These are phyloP conservation scores for Phytopythium chamaehyphon DNA, from an alignment of 352 stramenopile species.

Conservation along the genomic window DNA sequence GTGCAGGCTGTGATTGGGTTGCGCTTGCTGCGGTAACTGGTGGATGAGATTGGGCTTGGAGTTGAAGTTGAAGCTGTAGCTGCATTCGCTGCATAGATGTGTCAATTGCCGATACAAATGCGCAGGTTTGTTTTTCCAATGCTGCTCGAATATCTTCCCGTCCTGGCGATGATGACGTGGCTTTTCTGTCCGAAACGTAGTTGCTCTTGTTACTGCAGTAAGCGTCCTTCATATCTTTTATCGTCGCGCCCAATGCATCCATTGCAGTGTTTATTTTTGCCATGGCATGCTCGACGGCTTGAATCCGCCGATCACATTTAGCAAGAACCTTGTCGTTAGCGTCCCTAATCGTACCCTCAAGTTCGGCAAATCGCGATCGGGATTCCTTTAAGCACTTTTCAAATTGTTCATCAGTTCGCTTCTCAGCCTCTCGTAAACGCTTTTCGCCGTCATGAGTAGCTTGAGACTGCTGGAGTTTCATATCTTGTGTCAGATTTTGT, in stretches of 20 bases:
- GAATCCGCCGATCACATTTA: slow-evolving; percentile 17
- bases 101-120: slow-evolving; percentile 46
- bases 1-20: too few species aligned
- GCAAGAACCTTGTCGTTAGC: background rate
- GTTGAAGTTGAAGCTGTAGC: slow-evolving; percentile 52
- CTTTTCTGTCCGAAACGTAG: slow-evolving; percentile 2
- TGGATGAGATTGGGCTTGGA: slow-evolving; percentile 21
- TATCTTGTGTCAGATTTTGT: slow-evolving; percentile 33
- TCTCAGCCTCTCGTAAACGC: slow-evolving; percentile 28
- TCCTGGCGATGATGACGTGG: background rate
- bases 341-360: background rate
- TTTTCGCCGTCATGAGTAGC: slow-evolving; percentile 25
- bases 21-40: too few species aligned
- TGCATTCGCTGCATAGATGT: slow-evolving; percentile 60
- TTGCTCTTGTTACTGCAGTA: slow-evolving; percentile 1
- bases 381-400: slow-evolving; percentile 15
- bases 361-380: background rate
- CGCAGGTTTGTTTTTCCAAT: slow-evolving; percentile 29
- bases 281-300: slow-evolving; percentile 21
- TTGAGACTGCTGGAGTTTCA: slow-evolving; percentile 24
- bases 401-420: slow-evolving; percentile 12
- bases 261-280: slow-evolving; percentile 14
- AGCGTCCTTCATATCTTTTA: slow-evolving; percentile 2
- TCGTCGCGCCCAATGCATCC: background rate
- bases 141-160: slow-evolving; percentile 8